These are phyloP conservation scores for Dactylellina parvicollis DNA, from an alignment of 2,329 filamentous ascomycete genomes.

Conservation along the genomic window DNA sequence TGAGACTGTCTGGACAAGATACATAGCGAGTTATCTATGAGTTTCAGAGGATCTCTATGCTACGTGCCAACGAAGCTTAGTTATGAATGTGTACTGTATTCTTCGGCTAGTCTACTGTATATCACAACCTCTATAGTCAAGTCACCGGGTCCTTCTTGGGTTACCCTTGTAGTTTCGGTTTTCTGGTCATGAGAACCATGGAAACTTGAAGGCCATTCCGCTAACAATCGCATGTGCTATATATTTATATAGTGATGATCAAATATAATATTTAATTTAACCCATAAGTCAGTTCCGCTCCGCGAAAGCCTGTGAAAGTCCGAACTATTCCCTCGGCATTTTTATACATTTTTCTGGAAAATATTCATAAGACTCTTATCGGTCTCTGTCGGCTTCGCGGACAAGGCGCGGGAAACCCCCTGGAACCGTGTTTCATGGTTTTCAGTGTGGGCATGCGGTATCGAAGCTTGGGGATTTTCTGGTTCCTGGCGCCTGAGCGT, in stretches of 20 bases:
- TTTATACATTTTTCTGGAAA: not conserved
- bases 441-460: not conserved
- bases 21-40: not conserved
- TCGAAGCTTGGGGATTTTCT: constrained; percentile 14
- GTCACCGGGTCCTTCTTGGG: not conserved
- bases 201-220: constrained; percentile 6
- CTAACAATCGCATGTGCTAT: not conserved
- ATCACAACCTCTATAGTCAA: not conserved
- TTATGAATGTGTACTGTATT: too few species aligned
- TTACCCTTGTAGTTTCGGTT: constrained; percentile 21
- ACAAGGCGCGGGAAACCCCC: constrained; percentile 26
- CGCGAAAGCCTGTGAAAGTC: constrained; percentile 44
- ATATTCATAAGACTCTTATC: constrained; percentile 8
- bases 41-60: not conserved
- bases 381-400: constrained; percentile 39
- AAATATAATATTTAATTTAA: constrained; percentile 16
- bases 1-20: not conserved
- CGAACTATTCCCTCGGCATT: constrained; percentile 8
- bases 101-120: not conserved
- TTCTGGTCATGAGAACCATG: constrained; percentile 37
- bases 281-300: constrained; percentile 22
- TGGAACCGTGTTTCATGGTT: constrained; percentile 24
- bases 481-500: constrained; percentile 39
- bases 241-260: not conserved
- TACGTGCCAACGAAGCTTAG: not conserved